These are phyloP conservation scores for Arabis hirsuta DNA, from an alignment of 345 rosid species.

Conservation along the genomic window DNA sequence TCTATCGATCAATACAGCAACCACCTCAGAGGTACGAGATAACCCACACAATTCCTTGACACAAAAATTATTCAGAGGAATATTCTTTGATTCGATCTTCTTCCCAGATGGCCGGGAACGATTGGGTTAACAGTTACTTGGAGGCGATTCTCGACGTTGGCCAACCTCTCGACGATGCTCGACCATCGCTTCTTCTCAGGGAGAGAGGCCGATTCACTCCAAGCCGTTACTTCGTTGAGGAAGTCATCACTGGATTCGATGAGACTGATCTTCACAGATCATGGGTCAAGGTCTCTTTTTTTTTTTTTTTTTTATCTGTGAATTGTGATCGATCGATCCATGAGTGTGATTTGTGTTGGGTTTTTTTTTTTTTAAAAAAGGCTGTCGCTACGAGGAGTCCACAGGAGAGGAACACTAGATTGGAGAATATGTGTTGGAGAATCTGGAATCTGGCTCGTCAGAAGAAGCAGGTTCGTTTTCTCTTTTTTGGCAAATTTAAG, in stretches of 20 bases:
- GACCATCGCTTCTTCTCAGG: constrained; percentile 80
- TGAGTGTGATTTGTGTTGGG: not conserved
- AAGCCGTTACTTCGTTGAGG: constrained; percentile 96
- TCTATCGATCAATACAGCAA: constrained; percentile 10
- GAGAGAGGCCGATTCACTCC: constrained; percentile 98
- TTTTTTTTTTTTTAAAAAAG: constrained; percentile 35
- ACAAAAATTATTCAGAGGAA: no score
- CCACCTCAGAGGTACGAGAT: constrained; percentile 26
- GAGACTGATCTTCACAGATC: constrained; percentile 98
- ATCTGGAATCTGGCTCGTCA: constrained; percentile 99
- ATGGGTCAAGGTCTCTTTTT: constrained; percentile 59
- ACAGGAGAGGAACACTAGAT: constrained; percentile 93
- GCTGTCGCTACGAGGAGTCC: constrained; percentile 98
- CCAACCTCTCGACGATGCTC: constrained; percentile 78
- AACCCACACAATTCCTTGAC: not conserved
- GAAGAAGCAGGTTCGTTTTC: constrained; percentile 80
- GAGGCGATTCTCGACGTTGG: constrained; percentile 99
- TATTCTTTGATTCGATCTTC: constrained; percentile 20
- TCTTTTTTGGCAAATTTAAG: not conserved
- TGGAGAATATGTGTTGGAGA: constrained; percentile 99
- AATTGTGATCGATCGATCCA: not conserved
- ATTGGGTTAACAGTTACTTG: constrained; percentile 96
- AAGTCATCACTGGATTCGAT: constrained; percentile 94
- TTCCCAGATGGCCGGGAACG: constrained; percentile 87
- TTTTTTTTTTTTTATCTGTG: not conserved